phyloP scores from a whole-genome alignment of 345 rosid species.

The Rhizophora apiculata region DNA sequence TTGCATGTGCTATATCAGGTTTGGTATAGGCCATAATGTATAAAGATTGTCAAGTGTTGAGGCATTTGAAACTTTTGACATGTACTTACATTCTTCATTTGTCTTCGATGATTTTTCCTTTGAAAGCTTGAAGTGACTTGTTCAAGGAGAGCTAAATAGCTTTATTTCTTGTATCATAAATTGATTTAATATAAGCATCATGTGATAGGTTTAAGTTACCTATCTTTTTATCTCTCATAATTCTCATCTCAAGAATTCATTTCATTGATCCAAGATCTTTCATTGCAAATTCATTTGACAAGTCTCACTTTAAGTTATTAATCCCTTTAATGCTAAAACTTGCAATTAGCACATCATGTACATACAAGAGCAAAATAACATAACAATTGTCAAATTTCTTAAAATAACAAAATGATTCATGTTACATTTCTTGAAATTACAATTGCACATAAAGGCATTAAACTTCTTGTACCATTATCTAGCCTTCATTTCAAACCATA shows the following conservation, averaged over 20 bases:
- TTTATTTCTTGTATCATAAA: not conserved
- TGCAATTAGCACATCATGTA: not conserved
- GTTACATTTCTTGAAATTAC: no score
- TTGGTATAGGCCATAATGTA: not conserved
- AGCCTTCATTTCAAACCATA: not conserved
- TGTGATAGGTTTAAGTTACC: not conserved
- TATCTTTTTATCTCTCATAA: not conserved
- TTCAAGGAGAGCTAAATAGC: not conserved
- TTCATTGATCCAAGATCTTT: not conserved
- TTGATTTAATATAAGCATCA: not conserved
- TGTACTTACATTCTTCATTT: not conserved
- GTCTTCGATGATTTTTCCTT: not conserved
- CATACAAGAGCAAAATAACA: slow-evolving; percentile 2
- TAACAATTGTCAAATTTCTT: not conserved
- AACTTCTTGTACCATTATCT: no score
- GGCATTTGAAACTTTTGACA: not conserved
- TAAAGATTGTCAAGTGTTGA: not conserved
- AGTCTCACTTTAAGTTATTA: not conserved
- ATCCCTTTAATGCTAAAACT: not conserved
- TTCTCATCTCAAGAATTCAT: not conserved
- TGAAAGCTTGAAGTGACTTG: not conserved
- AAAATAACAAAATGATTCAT: not conserved
- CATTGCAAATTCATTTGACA: not conserved
- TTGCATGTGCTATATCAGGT: not conserved
- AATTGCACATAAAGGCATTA: not conserved